These are phyloP conservation scores for Pleurotus cornucopiae DNA, from an alignment of 768 basidiomycete species.

Conservation along the genomic window DNA sequence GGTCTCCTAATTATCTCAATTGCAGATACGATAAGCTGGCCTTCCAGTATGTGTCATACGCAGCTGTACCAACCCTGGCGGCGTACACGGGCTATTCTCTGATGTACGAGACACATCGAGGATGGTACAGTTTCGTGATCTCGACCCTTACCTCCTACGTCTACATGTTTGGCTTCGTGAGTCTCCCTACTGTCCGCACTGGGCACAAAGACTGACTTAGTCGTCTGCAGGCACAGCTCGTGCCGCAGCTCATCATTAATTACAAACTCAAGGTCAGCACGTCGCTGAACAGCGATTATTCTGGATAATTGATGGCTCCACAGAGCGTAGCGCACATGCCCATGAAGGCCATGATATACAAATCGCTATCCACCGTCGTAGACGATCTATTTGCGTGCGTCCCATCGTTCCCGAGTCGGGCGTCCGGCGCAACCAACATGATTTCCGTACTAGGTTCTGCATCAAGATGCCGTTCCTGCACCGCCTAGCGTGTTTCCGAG, in stretches of 20 bases:
- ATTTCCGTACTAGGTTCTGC: slow-evolving; percentile 57
- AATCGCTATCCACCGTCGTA: slow-evolving; percentile 83
- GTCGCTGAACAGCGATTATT: slow-evolving; percentile 12
- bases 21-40: slow-evolving; percentile 84
- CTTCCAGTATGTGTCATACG: slow-evolving; percentile 92
- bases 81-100: slow-evolving; percentile 80
- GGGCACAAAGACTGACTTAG: slow-evolving; percentile 12
- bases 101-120: slow-evolving; percentile 77
- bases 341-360: slow-evolving; percentile 98
- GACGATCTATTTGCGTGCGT: slow-evolving; percentile 87
- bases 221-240: slow-evolving; percentile 65
- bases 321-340: slow-evolving; percentile 98
- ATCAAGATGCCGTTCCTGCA: slow-evolving; percentile 92
- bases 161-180: slow-evolving; percentile 96
- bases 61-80: slow-evolving; percentile 75
- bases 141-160: slow-evolving; percentile 91
- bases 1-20: not conserved
- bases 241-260: slow-evolving; percentile 91
- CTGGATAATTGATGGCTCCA: slow-evolving; percentile 8
- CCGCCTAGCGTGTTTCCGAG: slow-evolving; percentile 82
- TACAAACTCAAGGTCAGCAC: slow-evolving; percentile 85
- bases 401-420: slow-evolving; percentile 6
- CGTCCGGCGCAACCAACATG: slow-evolving; percentile 14
- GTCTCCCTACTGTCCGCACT: slow-evolving; percentile 29
- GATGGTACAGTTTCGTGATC: slow-evolving; percentile 97